phyloP scores from a whole-genome alignment of 1,139 yeast species.

The Candida tetrigidarum region DNA sequence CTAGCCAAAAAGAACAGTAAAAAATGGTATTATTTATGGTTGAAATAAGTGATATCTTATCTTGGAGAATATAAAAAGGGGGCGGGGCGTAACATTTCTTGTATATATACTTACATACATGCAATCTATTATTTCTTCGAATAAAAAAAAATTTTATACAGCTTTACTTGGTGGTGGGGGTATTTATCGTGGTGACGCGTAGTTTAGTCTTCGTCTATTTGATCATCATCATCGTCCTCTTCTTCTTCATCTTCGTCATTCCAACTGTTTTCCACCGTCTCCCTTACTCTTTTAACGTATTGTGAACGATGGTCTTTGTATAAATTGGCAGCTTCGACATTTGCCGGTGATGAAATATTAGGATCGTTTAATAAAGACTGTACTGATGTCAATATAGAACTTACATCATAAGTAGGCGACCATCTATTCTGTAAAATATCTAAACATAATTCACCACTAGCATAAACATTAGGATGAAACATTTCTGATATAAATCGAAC shows the following conservation, averaged over 20 bases:
- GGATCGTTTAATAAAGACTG: constrained; percentile 94
- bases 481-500: constrained; percentile 91
- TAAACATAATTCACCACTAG: constrained; percentile 92
- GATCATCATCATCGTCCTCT: constrained; percentile 7
- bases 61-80: constrained; percentile 1
- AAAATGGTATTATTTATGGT: constrained; percentile 15
- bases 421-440: constrained; percentile 96
- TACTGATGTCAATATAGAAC: constrained; percentile 90
- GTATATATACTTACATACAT: neutral
- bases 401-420: constrained; percentile 99
- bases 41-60: constrained; percentile 14
- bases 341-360: constrained; percentile 95
- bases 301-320: constrained; percentile 95
- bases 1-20: constrained; percentile 2
- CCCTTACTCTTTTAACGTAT: constrained; percentile 88
- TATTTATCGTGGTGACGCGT: too few species aligned
- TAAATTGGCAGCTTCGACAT: constrained; percentile 96
- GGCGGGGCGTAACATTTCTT: neutral
- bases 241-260: constrained; percentile 61
- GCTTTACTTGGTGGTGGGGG: too few species aligned
- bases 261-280: constrained; percentile 94
- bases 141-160: neutral
- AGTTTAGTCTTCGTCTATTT: constrained; percentile 5
- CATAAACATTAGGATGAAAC: constrained; percentile 98
- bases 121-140: constrained; percentile 3